phyloP scores from a whole-genome alignment of 2,329 filamentous ascomycete genomes.

The Sporothrix protearum region DNA sequence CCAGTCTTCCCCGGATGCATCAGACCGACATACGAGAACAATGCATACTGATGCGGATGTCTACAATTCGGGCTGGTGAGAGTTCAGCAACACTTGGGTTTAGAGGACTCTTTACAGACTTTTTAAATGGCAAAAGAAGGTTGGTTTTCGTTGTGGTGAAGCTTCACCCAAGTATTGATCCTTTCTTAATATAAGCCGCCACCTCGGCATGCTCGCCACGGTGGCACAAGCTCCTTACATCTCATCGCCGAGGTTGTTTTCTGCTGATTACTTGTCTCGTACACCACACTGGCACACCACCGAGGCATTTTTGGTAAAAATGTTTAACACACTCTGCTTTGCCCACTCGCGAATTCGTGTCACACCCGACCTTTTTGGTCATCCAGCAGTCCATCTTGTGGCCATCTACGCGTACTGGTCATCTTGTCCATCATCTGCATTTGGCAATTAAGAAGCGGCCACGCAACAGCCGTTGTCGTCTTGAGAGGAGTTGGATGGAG shows the following conservation, averaged over 20 bases:
- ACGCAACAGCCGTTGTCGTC: background rate
- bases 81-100: background rate
- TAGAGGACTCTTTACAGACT: background rate
- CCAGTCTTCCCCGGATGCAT: slow-evolving; percentile 38
- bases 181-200: background rate
- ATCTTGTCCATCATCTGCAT: background rate
- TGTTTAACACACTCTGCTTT: background rate
- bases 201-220: background rate
- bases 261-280: background rate
- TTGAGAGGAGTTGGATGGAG: too few species aligned
- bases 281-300: background rate
- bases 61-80: background rate
- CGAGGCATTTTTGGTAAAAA: background rate
- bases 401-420: background rate
- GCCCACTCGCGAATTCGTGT: background rate
- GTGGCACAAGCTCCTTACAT: background rate
- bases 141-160: background rate
- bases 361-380: background rate
- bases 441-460: slow-evolving; percentile 12
- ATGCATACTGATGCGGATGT: background rate
- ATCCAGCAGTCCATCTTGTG: too few species aligned
- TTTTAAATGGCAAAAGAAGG: background rate
- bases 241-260: background rate
- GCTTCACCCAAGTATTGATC: background rate
- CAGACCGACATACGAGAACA: slow-evolving; percentile 29